These are phyloP conservation scores for Komagataella pseudopastoris DNA, from an alignment of 805 yeast species.

Conservation along the genomic window DNA sequence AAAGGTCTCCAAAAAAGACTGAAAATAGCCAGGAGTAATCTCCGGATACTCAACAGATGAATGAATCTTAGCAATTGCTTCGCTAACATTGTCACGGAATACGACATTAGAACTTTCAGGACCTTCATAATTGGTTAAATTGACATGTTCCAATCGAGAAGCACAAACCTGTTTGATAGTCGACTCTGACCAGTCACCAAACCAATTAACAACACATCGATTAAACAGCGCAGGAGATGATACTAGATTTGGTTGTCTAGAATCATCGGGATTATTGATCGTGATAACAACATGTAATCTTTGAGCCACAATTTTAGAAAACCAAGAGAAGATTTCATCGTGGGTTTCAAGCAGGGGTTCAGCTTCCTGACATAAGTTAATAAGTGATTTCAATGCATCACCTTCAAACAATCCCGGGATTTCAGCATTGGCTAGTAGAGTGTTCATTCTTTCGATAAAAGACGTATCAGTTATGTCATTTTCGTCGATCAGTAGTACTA, in stretches of 20 bases:
- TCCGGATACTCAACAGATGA: conserved; percentile 5
- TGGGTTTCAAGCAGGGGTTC: conserved; percentile 47
- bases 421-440: conserved; percentile 86
- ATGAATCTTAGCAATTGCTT: conserved; percentile 35
- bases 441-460: conserved; percentile 84
- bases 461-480: conserved; percentile 63
- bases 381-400: conserved; percentile 43
- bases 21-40: conserved; percentile 39
- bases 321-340: conserved; percentile 67
- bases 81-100: conserved; percentile 29
- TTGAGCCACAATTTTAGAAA: conserved; percentile 46
- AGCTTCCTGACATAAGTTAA: conserved; percentile 41
- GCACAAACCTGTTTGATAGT: conserved; percentile 38
- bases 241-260: conserved; percentile 28
- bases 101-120: neutral
- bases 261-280: conserved; percentile 35
- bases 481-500: conserved; percentile 72
- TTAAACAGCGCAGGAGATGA: conserved; percentile 85
- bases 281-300: conserved; percentile 81
- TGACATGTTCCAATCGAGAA: neutral
- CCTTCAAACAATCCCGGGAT: conserved; percentile 80
- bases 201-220: conserved; percentile 79
- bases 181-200: conserved; percentile 65
- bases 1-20: conserved; percentile 36
- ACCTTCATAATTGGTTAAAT: conserved; percentile 6